A percentile compares a stretch with the other conserved stretches of the same genome.
phyloP scores from a whole-genome alignment of 2,329 filamentous ascomycete genomes.

The Beauveria pseudobassiana region DNA sequence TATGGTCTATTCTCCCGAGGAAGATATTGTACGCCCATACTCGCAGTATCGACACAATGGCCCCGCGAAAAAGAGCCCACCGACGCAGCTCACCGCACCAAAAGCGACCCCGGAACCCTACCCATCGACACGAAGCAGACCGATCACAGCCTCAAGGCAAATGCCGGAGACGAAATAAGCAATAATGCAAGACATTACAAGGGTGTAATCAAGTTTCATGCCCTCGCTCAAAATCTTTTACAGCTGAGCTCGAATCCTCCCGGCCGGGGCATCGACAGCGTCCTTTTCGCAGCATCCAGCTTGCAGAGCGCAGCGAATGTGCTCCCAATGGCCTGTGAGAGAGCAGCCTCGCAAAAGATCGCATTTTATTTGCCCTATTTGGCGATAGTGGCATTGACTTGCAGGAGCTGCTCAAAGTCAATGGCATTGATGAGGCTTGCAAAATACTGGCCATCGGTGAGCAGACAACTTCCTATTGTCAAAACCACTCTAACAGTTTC shows the following conservation, averaged over 20 bases:
- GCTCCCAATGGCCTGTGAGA: slow-evolving; percentile 78
- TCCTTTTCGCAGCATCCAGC: slow-evolving; percentile 72
- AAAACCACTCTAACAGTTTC: slow-evolving; percentile 13
- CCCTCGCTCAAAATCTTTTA: slow-evolving; percentile 53
- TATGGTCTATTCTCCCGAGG: background rate
- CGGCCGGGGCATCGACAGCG: slow-evolving; percentile 52
- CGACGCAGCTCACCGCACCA: slow-evolving; percentile 7
- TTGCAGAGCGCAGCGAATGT: slow-evolving; percentile 65
- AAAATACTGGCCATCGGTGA: slow-evolving; percentile 52
- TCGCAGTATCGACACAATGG: background rate
- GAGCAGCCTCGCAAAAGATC: slow-evolving; percentile 62
- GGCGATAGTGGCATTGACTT: slow-evolving; percentile 64
- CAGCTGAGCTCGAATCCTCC: slow-evolving; percentile 28
- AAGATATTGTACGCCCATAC: slow-evolving; percentile 9
- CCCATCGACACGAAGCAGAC: slow-evolving; percentile 4
- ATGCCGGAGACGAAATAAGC: slow-evolving; percentile 23
- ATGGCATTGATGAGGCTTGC: slow-evolving; percentile 69
- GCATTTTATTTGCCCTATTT: slow-evolving; percentile 76
- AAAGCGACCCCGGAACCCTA: background rate
- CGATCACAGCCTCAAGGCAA: slow-evolving; percentile 13
- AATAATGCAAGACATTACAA: slow-evolving; percentile 56
- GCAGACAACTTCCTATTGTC: background rate
- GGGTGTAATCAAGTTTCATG: slow-evolving; percentile 61
- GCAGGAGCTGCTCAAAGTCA: slow-evolving; percentile 63
- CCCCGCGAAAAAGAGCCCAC: background rate